phyloP scores from a whole-genome alignment of 1,284 basidiomycete species.

The Tilletiaria anomala region DNA sequence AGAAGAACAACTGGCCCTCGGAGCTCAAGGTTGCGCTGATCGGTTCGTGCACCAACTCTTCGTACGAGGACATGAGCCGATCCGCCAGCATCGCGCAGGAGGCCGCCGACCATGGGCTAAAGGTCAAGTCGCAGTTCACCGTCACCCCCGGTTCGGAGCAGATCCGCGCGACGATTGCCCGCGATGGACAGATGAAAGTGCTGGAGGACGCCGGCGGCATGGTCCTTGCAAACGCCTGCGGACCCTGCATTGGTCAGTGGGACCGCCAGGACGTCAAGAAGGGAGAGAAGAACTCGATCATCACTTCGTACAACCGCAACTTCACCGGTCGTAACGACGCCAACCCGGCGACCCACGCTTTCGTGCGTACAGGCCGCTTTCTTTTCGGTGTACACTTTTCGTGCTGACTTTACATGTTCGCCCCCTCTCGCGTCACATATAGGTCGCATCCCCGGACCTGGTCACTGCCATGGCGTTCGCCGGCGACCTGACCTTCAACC shows the following conservation, averaged over 20 bases:
- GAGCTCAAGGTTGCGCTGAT: constrained; percentile 96
- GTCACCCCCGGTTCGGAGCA: constrained; percentile 98
- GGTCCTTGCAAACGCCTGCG: constrained; percentile 95
- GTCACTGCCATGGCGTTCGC: constrained; percentile 96
- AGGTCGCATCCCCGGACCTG: constrained; percentile 92
- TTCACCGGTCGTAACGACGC: constrained; percentile 99
- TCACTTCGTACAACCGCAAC: constrained; percentile 99
- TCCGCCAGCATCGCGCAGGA: constrained; percentile 84
- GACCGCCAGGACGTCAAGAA: constrained; percentile 91
- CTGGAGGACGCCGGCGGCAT: constrained; percentile 80
- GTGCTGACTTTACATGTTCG: too few species aligned
- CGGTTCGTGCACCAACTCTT: constrained; percentile 99
- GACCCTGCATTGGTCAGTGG: constrained; percentile 99
- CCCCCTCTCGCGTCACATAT: too few species aligned
- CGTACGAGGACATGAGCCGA: constrained; percentile 99
- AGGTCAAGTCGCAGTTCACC: constrained; percentile 85
- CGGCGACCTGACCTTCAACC: constrained; percentile 91
- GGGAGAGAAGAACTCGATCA: constrained; percentile 78
- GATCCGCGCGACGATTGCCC: constrained; percentile 89
- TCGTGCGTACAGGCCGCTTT: too few species aligned
- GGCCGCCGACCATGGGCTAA: constrained; percentile 71
- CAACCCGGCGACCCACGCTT: constrained; percentile 96
- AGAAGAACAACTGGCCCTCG: constrained; percentile 89
- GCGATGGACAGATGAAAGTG: constrained; percentile 79
- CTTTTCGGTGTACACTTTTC: too few species aligned